Percentiles rank a stretch among this genome's conserved stretches.
These are phyloP conservation scores for Curvularia eragrostidis DNA, from an alignment of 2,329 filamentous ascomycete species.

Conservation along the genomic window DNA sequence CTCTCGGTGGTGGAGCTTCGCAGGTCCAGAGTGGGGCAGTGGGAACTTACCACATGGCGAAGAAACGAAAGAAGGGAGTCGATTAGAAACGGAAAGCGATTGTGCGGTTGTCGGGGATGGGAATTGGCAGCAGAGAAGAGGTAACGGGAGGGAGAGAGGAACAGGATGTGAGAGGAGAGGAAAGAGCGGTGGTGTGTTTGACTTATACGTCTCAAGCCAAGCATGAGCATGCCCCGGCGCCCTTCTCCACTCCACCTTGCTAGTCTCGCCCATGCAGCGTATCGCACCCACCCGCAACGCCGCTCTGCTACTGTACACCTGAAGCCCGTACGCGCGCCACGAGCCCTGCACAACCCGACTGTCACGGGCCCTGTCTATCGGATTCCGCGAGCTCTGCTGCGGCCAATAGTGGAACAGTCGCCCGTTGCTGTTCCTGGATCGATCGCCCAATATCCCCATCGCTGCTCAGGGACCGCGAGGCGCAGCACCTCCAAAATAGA, in stretches of 20 bases:
- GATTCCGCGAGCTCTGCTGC: constrained; percentile 17
- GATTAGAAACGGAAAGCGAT: constrained; percentile 39
- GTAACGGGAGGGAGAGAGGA: constrained; percentile 19
- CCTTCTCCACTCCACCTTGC: constrained; percentile 37
- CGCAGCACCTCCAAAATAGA: constrained; percentile 47
- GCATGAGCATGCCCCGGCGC: constrained; percentile 39
- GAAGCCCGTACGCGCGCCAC: constrained; percentile 28
- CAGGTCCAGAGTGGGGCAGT: constrained; percentile 30
- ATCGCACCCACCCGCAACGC: constrained; percentile 37
- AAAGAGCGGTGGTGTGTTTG: constrained; percentile 47
- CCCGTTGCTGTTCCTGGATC: constrained; percentile 37
- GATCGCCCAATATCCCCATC: constrained; percentile 39
- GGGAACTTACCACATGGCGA: constrained; percentile 50
- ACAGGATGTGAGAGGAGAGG: constrained; percentile 35
- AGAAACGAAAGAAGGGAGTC: constrained; percentile 33
- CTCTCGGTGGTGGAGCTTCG: not conserved
- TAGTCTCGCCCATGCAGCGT: constrained; percentile 35
- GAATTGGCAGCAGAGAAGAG: constrained; percentile 25
- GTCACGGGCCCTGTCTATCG: constrained; percentile 35
- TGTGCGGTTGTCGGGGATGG: constrained; percentile 23
- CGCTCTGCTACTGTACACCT: constrained; percentile 26
- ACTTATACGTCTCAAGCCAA: constrained; percentile 44
- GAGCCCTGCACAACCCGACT: constrained; percentile 28
- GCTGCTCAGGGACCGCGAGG: constrained; percentile 36
- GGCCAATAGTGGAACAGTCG: constrained; percentile 29